Evolutionary conservation across 2,329 filamentous ascomycete genomes (phyloP), one percentile per base, ranked within the genome.

Genomic region (Penicillium expansum): DNA sequence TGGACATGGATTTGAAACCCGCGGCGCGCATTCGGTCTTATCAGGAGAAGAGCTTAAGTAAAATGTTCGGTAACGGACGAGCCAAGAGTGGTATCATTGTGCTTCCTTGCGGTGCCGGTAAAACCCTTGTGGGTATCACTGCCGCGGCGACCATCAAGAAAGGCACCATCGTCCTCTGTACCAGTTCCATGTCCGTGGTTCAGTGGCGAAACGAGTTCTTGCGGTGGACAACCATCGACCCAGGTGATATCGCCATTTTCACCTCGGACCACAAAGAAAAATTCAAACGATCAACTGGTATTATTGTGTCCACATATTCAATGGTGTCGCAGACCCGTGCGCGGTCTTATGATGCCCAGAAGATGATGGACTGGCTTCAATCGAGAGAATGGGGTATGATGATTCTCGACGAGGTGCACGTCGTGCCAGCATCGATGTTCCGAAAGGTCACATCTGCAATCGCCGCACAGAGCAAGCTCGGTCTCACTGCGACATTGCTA

Each of bases 11-110:
- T 97, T 71, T 87, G 93, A 71, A 87, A 84, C 79, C 64, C 1
- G 62, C 64, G 13, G 64, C 64, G 4, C 48, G 63, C 27, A 67
- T 67, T 45, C 64, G 64, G 44, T 60, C 57, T 27, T 99, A 99
- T 67, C 94, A 99, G 72, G 94, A 99, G 74, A 96, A 97, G 77
- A 96, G 92, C 63, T 80, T 99, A 10, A 96, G 91, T 78, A 99
- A 99, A 75, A 99, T 99, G 94, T 99, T 99, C 72, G 93, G 94
- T 70, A 99, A 99, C 70, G 93, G 93, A 48, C 88, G 94, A 75
- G 94, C 94, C 14, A 94, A 96, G 78, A 97, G 92, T 74, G 94
- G 94, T 56, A 95, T 99, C 64, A 99, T 99, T 58, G 94, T 99
- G 55, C 77, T 99, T 66, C 94, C 94, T 18, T 99, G 94, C 72